Base-by-base conservation (phyloP, 768 basidiomycete genomes). In the Amanita rubescens region DNA sequence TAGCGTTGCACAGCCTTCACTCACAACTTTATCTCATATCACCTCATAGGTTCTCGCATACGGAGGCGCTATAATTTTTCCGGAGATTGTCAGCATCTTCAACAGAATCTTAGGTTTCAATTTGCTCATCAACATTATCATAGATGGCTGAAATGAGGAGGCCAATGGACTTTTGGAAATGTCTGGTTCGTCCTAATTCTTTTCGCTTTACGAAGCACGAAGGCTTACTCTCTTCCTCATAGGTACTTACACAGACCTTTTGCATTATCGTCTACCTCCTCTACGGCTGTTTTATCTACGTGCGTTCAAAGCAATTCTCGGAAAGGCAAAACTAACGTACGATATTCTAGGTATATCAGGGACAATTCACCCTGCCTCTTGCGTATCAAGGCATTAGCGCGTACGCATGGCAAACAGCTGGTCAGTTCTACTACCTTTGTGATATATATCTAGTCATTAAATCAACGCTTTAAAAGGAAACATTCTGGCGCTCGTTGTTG, bases 151-250 rank as follows among this genome's bases (percentile, higher is more conserved):
- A 85, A 63, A 84, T 85, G 82, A 72, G 75, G 20, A 73, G 82
- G 6, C 82, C 82, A 2, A 78, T 78, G 76, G 82, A 84, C 59
- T 85, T 85, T 60, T 83, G 80, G 79, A 82, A 82, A 59, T 80
- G 77, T 37, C 81, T 82, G 78, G 78, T 77, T 22, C 32, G 68
- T 57, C 35, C 2, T 17, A 43, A 9, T 9, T 39, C 34, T 22
- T 27, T n/a, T 34, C 30, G 3, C 25, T 22, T 35, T 32, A 6
- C 32, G 17, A 35, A 46, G 19, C 5, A 12, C 5, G 15, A 27
- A 32, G 12, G 9, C 14, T n/a, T 6, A 30, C 9, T 15, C 3
- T 8, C 8, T 6, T 5, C 33, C 20, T 22, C n/a, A 47, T 48
- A 74, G 73, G 58, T 64, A 4, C 62, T 67, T 39, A 73, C 79